phyloP scores from a whole-genome alignment of 2,329 filamentous ascomycete genomes.

The Purpureocillium takamizusanense region DNA sequence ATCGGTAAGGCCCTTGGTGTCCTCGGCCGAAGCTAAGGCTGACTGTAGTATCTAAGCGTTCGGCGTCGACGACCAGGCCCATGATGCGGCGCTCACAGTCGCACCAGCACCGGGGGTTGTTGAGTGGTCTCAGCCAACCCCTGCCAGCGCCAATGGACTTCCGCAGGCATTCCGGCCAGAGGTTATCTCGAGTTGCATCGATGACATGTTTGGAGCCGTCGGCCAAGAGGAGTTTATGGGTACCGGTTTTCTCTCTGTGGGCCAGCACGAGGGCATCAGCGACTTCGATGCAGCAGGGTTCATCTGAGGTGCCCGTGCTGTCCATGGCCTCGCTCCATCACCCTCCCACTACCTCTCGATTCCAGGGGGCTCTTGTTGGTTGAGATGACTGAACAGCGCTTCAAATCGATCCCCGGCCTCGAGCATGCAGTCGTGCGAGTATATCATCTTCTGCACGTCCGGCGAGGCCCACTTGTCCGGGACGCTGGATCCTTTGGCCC shows the following conservation, averaged over 20 bases:
- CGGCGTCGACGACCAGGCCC: background rate
- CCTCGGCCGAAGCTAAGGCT: background rate
- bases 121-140: no score
- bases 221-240: slow-evolving; percentile 4
- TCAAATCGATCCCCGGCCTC: slow-evolving; percentile 44
- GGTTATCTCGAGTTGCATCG: slow-evolving; percentile 4
- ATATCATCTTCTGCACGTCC: slow-evolving; percentile 57
- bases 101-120: no score
- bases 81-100: no score
- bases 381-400: slow-evolving; percentile 28
- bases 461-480: slow-evolving; percentile 64
- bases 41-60: background rate
- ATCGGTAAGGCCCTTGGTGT: slow-evolving; percentile 3
- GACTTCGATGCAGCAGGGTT: slow-evolving; percentile 12
- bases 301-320: slow-evolving; percentile 3
- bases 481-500: slow-evolving; percentile 36
- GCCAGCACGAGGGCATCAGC: slow-evolving; percentile 5
- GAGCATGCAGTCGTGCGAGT: slow-evolving; percentile 50
- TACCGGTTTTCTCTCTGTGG: slow-evolving; percentile 6
- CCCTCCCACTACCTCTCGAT: background rate
- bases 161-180: background rate
- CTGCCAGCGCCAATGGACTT: background rate
- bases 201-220: slow-evolving; percentile 8
- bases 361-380: no score
- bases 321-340: no score